Evolutionary conservation across 495 filamentous ascomycete species (phyloP), one percentile per base, ranked within the genome.

Genomic region (Pseudevernia furfuracea): DNA sequence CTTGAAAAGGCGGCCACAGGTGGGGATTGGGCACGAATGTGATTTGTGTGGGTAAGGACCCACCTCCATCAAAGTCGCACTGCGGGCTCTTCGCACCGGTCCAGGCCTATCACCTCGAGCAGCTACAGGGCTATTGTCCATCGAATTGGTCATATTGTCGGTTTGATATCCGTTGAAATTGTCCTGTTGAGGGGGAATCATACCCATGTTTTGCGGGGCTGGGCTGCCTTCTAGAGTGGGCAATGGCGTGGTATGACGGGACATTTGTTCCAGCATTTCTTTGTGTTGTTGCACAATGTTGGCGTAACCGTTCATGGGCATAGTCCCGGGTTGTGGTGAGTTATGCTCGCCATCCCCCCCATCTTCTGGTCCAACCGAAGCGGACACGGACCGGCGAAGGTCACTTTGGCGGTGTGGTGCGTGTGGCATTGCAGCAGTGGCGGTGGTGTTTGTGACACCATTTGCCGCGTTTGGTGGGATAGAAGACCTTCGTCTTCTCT

Each of bases 1-100:
- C 86, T 98, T 98, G 83, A 98, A 98, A 67, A 96, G 83, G 74
- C 95, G 87, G 52, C 95, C 94, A 74, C 94, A 98, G 32, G 92
- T 91, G 34, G 95, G 95, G 73, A 98, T 98, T n/a, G 94, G 94
- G 79, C 94, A 98, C 12, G 92, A 96, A 74, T 98, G 94, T 14
- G 91, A 93, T 74, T 98, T 98, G 69, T 95, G 90, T 17, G 94
- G 92, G 74, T 98, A 98, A 48, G 94, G 94, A 43, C 91, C 92
- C 60, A 96, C 81, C 74, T 97, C 95, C 89, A 94, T 92, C 78
- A 94, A 87, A 12, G 94, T 97, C 67, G 95, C 94, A 69, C 92
- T 97, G 66, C 94, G 85, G 63, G 94, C 95, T 71, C 95, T 84
- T 70, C 94, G 89, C 66, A 91, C 85, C 60, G 93, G 91, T 67